A percentile compares a stretch with the other conserved stretches of the same genome.
These are phyloP conservation scores for Agaricus subrufescens DNA, from an alignment of 768 basidiomycete genomes.

Conservation along the genomic window DNA sequence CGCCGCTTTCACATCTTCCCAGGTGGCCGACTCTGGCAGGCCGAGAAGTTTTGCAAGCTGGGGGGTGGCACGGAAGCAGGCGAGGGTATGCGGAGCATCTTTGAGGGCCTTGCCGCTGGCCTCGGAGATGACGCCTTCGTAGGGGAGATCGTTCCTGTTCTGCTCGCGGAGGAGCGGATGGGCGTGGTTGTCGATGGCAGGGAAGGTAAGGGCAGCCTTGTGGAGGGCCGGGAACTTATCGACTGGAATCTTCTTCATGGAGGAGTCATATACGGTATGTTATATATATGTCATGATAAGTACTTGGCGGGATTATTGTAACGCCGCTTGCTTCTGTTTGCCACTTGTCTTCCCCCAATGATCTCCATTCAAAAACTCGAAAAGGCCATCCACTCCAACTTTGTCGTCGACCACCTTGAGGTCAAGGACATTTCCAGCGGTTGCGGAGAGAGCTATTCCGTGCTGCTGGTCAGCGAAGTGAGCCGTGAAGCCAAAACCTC, in stretches of 20 bases:
- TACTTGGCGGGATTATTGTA: neutral
- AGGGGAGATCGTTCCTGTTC: constrained; percentile 41
- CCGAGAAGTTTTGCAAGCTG: constrained; percentile 52
- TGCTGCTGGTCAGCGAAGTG: constrained; percentile 76
- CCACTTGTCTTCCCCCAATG: constrained; percentile 36
- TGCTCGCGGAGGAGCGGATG: constrained; percentile 58
- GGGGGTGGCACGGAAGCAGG: constrained; percentile 50
- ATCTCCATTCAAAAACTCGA: constrained; percentile 54
- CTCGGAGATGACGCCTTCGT: constrained; percentile 67
- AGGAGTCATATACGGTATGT: neutral
- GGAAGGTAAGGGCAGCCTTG: constrained; percentile 30
- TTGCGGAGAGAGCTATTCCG: constrained; percentile 74
- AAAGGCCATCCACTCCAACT: constrained; percentile 53
- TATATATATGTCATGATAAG: neutral
- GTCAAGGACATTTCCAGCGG: constrained; percentile 76
- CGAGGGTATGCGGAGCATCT: constrained; percentile 53
- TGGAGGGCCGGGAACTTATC: constrained; percentile 19
- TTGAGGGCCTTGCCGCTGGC: constrained; percentile 48
- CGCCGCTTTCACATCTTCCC: constrained; percentile 54
- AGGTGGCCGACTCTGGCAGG: constrained; percentile 34
- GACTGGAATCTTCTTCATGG: constrained; percentile 5
- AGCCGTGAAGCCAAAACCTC: constrained; percentile 14
- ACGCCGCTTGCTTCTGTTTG: neutral
- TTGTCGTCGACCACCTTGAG: constrained; percentile 63
- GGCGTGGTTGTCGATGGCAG: constrained; percentile 77